phyloP scores from a whole-genome alignment of 352 stramenopile species.

The Blastocystis sp. region DNA sequence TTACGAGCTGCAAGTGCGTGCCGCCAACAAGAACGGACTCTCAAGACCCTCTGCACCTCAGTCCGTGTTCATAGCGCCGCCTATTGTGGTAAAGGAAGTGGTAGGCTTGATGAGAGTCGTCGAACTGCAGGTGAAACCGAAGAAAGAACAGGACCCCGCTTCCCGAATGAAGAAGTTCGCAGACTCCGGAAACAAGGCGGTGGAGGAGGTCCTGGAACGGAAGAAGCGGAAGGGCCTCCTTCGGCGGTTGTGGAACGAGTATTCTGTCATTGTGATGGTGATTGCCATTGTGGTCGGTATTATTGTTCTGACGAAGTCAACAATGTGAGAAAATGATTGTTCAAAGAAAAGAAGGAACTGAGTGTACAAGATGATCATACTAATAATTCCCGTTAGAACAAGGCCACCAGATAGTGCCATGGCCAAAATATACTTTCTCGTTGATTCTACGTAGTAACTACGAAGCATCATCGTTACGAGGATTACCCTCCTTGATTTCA shows the following conservation, averaged over 20 bases:
- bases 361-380: not conserved
- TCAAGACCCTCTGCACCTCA: not conserved
- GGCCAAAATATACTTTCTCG: not conserved
- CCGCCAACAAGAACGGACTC: not conserved
- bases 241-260: not conserved
- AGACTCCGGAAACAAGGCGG: not conserved
- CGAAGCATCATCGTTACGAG: no score
- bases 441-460: not conserved
- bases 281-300: slow-evolving; percentile 13
- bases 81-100: slow-evolving; percentile 24
- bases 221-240: not conserved
- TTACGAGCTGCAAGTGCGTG: slow-evolving; percentile 3
- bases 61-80: not conserved
- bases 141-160: not conserved
- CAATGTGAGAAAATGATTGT: not conserved
- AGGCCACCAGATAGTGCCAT: not conserved
- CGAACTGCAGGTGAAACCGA: not conserved
- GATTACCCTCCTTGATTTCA: no score
- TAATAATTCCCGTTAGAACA: not conserved
- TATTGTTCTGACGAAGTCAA: slow-evolving; percentile 15
- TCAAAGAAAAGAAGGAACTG: not conserved
- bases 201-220: slow-evolving; percentile 10
- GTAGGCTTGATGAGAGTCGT: not conserved
- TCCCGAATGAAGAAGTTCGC: not conserved
- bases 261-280: not conserved